phyloP scores from a whole-genome alignment of 2,329 filamentous ascomycete species.

The Seiridium unicorne region DNA sequence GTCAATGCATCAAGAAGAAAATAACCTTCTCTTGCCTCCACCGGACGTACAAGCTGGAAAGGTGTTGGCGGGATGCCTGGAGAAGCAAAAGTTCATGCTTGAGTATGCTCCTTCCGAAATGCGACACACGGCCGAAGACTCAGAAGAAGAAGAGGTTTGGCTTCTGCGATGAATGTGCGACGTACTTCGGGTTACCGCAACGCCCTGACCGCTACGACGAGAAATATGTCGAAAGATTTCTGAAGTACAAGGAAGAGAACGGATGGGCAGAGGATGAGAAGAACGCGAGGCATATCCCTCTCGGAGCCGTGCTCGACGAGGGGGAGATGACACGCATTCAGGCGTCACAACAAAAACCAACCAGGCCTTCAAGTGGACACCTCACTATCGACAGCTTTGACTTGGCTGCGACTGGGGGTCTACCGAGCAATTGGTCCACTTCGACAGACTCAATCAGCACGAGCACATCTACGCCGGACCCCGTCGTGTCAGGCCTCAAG shows the following conservation, averaged over 20 bases:
- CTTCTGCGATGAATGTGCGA: conserved; percentile 2
- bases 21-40: conserved; percentile 3
- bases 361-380: neutral
- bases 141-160: conserved; percentile 1
- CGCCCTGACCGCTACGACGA: conserved; percentile 9
- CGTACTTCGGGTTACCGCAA: conserved; percentile 9
- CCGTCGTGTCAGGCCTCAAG: too few species aligned
- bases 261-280: conserved; percentile 13
- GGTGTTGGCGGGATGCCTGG: conserved; percentile 3
- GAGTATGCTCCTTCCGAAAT: neutral
- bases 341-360: neutral
- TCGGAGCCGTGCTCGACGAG: conserved; percentile 12
- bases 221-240: conserved; percentile 17
- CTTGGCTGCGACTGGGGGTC: neutral
- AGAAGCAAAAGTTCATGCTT: neutral
- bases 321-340: neutral
- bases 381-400: conserved; percentile 5
- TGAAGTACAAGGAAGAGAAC: conserved; percentile 20
- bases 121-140: neutral
- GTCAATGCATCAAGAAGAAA: neutral
- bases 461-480: too few species aligned
- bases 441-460: too few species aligned
- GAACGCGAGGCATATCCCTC: conserved; percentile 16
- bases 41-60: neutral
- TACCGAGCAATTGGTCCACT: neutral